Conservation (phyloP, 1,139 yeast species). For the Pichia sp. region DNA sequence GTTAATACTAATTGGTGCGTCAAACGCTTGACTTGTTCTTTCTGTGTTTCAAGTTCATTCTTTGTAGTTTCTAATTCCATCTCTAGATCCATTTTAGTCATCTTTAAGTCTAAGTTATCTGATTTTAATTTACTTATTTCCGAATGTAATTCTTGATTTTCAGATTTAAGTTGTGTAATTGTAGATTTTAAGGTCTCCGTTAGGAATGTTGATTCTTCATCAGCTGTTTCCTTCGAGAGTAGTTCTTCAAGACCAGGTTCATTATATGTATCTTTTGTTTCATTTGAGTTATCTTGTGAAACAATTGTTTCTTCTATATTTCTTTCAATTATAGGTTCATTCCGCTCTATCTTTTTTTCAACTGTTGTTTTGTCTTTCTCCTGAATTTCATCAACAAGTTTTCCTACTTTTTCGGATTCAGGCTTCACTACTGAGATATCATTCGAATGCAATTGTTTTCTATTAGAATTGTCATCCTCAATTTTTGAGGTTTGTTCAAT, state of each 20-base stretch:
- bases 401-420: too few relatives aligned
- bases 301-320: too few relatives aligned
- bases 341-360: too few relatives aligned
- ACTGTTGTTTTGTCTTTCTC: too few relatives aligned
- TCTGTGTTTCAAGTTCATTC: slow-evolving; percentile 20
- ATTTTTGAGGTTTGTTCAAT: neutral
- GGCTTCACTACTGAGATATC: too few relatives aligned
- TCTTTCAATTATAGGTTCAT: too few relatives aligned
- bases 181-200: slow-evolving; percentile 17
- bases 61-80: slow-evolving; percentile 22
- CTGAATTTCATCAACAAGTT: too few relatives aligned
- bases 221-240: neutral
- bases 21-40: slow-evolving; percentile 11
- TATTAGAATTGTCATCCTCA: too few relatives aligned
- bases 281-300: too few relatives aligned
- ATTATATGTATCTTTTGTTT: too few relatives aligned
- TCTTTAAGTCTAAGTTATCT: slow-evolving; percentile 23
- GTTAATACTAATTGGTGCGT: slow-evolving; percentile 11
- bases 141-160: slow-evolving; percentile 13
- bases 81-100: slow-evolving; percentile 23
- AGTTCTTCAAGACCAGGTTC: neutral
- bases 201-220: slow-evolving; percentile 19
- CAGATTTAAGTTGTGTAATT: slow-evolving; percentile 13
- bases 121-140: slow-evolving; percentile 13
- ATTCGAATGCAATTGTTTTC: too few relatives aligned